Evolutionary conservation across 106 monocot species (phyloP).

Genomic region (Allium cepa): DNA sequence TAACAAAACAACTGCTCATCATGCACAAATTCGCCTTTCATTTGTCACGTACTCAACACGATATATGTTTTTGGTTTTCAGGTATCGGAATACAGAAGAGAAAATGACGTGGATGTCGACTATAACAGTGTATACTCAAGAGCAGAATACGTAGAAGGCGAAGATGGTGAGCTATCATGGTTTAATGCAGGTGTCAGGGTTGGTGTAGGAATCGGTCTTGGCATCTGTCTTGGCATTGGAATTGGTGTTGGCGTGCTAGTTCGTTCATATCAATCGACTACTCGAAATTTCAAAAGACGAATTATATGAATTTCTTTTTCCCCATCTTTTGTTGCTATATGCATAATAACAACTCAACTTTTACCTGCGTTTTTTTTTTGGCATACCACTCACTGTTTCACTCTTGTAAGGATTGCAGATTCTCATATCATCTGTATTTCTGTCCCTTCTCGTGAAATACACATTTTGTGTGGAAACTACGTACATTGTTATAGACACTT

Average conservation of each 20-base stretch:
- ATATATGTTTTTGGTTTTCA: not conserved
- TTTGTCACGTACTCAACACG: not conserved
- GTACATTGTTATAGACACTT: no score
- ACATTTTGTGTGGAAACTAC: no score
- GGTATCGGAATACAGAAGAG: constrained; percentile 28
- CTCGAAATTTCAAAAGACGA: constrained; percentile 37
- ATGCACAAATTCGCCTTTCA: no score
- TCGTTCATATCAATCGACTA: constrained; percentile 41
- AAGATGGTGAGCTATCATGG: constrained; percentile 75
- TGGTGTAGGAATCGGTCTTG: constrained; percentile 59
- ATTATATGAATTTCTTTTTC: not conserved
- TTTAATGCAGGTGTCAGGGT: constrained; percentile 72
- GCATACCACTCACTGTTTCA: no score
- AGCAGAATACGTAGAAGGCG: constrained; percentile 33
- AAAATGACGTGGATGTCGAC: constrained; percentile 31
- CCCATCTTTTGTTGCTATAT: no score
- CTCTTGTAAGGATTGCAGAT: no score
- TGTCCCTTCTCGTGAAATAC: no score
- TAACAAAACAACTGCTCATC: no score
- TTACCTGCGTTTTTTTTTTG: no score
- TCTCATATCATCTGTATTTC: no score
- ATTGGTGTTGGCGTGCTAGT: constrained; percentile 57
- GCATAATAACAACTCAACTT: no score
- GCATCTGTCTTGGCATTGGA: constrained; percentile 66
- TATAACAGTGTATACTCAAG: constrained; percentile 31